phyloP scores from a whole-genome alignment of 1,284 basidiomycete species.

The Trametes pubescens region DNA sequence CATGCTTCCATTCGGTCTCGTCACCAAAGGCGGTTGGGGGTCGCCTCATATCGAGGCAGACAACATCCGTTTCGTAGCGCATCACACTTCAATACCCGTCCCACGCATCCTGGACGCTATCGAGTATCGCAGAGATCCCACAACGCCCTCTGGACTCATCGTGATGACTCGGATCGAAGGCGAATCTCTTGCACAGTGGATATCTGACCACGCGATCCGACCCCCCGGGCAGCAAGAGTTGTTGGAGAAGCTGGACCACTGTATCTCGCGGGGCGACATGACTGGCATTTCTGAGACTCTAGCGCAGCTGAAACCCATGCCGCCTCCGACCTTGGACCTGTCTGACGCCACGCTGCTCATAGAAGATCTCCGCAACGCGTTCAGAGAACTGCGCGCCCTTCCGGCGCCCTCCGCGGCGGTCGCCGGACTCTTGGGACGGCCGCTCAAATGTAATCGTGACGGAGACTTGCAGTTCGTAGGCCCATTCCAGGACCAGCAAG shows the following conservation, averaged over 20 bases:
- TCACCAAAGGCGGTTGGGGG: background rate
- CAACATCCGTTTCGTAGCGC: constrained; percentile 12
- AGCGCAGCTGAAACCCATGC: background rate
- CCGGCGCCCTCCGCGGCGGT: constrained; percentile 1
- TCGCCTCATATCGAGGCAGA: constrained; percentile 4
- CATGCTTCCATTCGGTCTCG: constrained; percentile 3
- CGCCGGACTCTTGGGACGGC: background rate
- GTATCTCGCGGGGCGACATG: too few species aligned
- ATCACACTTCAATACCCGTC: constrained; percentile 13
- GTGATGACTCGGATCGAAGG: constrained; percentile 13
- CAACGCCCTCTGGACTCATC: background rate
- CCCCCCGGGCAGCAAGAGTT: too few species aligned
- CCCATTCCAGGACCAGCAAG: constrained; percentile 10
- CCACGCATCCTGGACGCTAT: constrained; percentile 14
- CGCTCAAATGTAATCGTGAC: background rate
- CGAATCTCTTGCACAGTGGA: constrained; percentile 2
- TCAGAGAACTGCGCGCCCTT: constrained; percentile 8
- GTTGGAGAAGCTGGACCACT: too few species aligned
- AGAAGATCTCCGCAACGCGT: constrained; percentile 12
- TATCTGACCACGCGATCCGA: constrained; percentile 1
- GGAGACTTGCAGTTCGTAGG: background rate
- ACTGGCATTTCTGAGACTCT: too few species aligned
- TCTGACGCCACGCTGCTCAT: constrained; percentile 5
- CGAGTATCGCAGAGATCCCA: background rate
- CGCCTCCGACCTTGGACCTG: background rate